phyloP scores from a whole-genome alignment of 1,284 basidiomycete genomes.

The Laetiporus sulphureus region DNA sequence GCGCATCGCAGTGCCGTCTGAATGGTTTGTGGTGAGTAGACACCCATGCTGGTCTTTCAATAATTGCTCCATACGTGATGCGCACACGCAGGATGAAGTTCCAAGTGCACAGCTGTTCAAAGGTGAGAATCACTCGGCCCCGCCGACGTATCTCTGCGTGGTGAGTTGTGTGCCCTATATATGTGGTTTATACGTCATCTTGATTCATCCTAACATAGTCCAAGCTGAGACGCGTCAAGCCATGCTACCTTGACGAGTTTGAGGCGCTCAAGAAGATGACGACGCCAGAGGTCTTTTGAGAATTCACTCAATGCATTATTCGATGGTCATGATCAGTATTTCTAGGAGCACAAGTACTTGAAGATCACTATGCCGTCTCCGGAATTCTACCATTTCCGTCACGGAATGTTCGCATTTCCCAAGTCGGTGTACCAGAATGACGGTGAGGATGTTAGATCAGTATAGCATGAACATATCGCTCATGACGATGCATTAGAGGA shows the following conservation, averaged over 20 bases:
- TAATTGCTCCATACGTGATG: background rate
- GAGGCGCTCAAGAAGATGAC: conserved; percentile 50
- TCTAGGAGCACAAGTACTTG: conserved; percentile 54
- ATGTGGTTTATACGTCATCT: background rate
- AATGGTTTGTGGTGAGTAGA: conserved; percentile 31
- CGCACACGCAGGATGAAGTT: conserved; percentile 26
- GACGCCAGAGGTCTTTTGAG: conserved; percentile 43
- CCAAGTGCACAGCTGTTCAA: conserved; percentile 35
- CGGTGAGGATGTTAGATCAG: conserved; percentile 26
- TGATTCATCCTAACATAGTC: conserved; percentile 29
- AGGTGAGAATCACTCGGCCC: conserved; percentile 30
- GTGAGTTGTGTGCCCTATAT: conserved; percentile 21
- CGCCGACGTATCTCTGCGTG: conserved; percentile 44
- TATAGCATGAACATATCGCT: conserved; percentile 1
- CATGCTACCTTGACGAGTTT: conserved; percentile 60
- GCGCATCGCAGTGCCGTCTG: conserved; percentile 23
- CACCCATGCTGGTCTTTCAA: background rate
- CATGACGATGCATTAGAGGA: conserved; percentile 34
- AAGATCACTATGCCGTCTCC: conserved; percentile 75
- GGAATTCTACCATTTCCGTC: conserved; percentile 70
- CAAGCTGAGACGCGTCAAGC: conserved; percentile 54
- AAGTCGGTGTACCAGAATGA: conserved; percentile 55
- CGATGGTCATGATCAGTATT: background rate
- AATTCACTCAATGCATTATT: conserved; percentile 4
- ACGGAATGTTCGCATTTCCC: conserved; percentile 56